Evolutionary conservation across 2,329 filamentous ascomycete species (phyloP).

Genomic region (Fusarium bulbicola): DNA sequence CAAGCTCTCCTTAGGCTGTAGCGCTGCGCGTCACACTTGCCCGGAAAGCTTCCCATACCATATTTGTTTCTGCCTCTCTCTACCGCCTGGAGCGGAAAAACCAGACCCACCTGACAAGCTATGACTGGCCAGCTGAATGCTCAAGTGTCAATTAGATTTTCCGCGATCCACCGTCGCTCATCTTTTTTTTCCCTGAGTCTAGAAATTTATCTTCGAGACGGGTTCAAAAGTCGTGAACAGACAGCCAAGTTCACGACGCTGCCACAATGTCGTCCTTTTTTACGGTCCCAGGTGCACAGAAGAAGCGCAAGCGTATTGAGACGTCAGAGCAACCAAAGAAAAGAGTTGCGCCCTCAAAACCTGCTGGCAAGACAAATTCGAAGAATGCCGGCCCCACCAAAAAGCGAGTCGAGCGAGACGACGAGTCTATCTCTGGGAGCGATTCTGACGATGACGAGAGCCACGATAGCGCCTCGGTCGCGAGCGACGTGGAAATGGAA

Average conservation of each 20-base stretch:
- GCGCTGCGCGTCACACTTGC: conserved; percentile 49
- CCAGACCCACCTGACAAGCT: conserved; percentile 30
- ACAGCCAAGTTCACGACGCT: conserved; percentile 38
- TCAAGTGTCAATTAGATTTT: conserved; percentile 23
- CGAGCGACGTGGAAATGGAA: conserved; percentile 58
- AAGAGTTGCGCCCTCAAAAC: conserved; percentile 60
- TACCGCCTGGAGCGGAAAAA: conserved; percentile 49
- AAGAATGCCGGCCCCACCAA: conserved; percentile 52
- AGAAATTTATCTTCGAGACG: conserved; percentile 44
- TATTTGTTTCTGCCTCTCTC: conserved; percentile 43
- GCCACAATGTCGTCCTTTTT: conserved; percentile 92
- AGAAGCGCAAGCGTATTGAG: conserved; percentile 83
- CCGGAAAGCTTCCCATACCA: conserved; percentile 32
- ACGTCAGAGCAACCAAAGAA: conserved; percentile 68
- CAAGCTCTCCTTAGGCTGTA: conserved; percentile 50
- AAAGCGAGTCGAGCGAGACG: conserved; percentile 61
- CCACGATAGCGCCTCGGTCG: conserved; percentile 51
- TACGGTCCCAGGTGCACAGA: conserved; percentile 84
- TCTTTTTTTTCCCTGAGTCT: conserved; percentile 53
- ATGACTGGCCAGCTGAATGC: conserved; percentile 38
- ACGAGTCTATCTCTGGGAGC: conserved; percentile 86
- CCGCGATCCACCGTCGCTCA: conserved; percentile 42
- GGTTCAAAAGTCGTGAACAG: conserved; percentile 42
- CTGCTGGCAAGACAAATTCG: conserved; percentile 53
- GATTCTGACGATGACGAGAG: conserved; percentile 73